Evolutionary conservation across 164 flowering plant genomes (phyloP).

Genomic region (Chimonanthus salicifolius): DNA sequence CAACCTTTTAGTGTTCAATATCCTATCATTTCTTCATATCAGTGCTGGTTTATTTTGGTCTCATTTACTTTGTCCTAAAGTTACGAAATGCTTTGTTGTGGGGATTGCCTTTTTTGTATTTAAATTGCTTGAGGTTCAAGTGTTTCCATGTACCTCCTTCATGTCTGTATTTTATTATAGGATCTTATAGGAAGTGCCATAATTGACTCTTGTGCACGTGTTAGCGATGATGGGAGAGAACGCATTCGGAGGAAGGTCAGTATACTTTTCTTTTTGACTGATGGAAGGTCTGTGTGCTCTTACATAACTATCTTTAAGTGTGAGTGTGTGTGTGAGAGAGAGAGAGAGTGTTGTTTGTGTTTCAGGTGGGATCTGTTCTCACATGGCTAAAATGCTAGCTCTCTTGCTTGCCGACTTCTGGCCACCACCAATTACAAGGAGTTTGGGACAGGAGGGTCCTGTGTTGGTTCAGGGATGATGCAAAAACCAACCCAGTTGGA

Average conservation of each 20-base stretch:
- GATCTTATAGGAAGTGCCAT: slow-evolving; percentile 63
- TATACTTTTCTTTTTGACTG: not conserved
- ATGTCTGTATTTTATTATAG: slow-evolving; percentile 28
- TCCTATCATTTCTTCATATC: not conserved
- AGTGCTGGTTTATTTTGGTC: not conserved
- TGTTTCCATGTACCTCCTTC: not conserved
- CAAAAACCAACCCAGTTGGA: too few species aligned
- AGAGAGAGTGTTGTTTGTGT: too few species aligned
- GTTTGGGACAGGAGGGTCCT: too few species aligned
- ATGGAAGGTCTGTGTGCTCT: too few species aligned
- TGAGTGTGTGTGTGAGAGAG: too few species aligned
- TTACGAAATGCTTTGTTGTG: not conserved
- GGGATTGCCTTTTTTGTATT: not conserved
- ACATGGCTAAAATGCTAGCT: too few species aligned
- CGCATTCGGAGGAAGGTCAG: slow-evolving; percentile 61
- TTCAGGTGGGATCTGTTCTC: too few species aligned
- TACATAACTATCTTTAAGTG: too few species aligned
- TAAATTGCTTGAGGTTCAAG: not conserved
- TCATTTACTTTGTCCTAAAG: too few species aligned
- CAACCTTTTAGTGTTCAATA: not conserved
- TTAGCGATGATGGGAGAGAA: slow-evolving; percentile 80
- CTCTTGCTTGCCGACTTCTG: too few species aligned
- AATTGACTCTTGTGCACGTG: slow-evolving; percentile 74
- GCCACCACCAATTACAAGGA: too few species aligned
- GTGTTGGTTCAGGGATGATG: too few species aligned